Evolutionary conservation across 176 grass and related monocot genomes (phyloP), one percentile per base, ranked within the genome.

Genomic region (Eragrostis nindensis): DNA sequence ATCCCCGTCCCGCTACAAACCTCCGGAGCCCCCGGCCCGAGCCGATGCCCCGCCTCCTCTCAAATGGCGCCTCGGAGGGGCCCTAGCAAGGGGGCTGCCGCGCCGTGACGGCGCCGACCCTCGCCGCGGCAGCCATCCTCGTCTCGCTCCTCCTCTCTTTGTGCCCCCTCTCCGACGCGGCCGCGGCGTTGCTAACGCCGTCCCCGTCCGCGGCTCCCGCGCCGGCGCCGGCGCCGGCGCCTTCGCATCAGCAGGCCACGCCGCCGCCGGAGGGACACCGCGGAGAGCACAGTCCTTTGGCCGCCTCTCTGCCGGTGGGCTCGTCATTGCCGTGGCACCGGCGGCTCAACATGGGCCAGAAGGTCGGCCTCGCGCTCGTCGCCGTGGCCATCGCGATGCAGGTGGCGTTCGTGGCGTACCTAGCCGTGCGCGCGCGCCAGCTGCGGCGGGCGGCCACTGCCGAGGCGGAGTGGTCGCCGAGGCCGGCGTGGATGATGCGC

Each of bases 271-370:
- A 44, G 42, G 5, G 50, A 2, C 16, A 7, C 13, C 13, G 15
- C 24, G 6, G 0, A 3, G 14, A 50, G 38, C 49, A 27, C 66
- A 24, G 11, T 8, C 14, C n/a, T 4, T 22, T 2, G 19, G 19
- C 22, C 21, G 44, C 8, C 0, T 7, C 22, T 5, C 11, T 2
- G 44, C 13, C 70, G 22, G 6, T 0, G 24, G 16, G 11, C 41
- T 13, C 26, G 9, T 24, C 65, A n/a, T 11, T n/a, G 73, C 57
- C 36, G 72, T 25, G 36, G 54, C n/a, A 1, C 1, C 18, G 6
- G 18, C 38, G 53, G 81, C 76, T 89, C 70, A 89, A 80, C 69
- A 68, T 84, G 62, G 87, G 87, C 42, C 76, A 89, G 87, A 22
- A 63, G 76, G 15, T 89, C 24, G 81, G 87, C 53, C n/a, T 89